Evolutionary conservation across 805 yeast genomes (phyloP), one percentile per base, ranked within the genome.

Genomic region (Teunomyces atbi): DNA sequence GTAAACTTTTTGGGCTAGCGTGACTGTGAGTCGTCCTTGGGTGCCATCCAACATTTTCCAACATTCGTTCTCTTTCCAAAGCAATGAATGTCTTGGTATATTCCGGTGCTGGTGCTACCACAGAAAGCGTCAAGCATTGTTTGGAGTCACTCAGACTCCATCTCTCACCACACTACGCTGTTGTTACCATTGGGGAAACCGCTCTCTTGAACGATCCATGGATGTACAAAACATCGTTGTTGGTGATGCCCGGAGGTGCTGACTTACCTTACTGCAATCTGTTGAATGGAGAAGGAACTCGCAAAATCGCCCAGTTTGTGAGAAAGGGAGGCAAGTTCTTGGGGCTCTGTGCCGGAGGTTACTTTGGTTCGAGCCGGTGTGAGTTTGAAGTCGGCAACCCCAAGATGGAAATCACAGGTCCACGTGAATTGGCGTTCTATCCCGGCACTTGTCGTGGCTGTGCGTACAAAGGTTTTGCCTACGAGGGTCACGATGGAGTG

Each of bases 211-310:
- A 80, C 19, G 97, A 94, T 57, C 97, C 99, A 0, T 94, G 99
- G 99, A 76, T 77, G 51, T 57, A 78, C 6, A 87, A 87, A 57
- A 87, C 97, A 0, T 71, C 95, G 0, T 69, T 88, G 52, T 60
- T 94, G 36, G 96, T 90, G 1, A 64, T 94, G 21, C 99, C 99
- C 0, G 99, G 99, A 3, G 99, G 99, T 6, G 97, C 98, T 0
- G 99, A 94, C 61, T 68, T 89, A 42, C 97, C 97, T 0, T 81
- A 84, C 54, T 88, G 96, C 52, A 71, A 75, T 44, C 79, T 77
- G 3, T 76, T 95, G 51, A 83, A 85, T 57, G 92, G 96, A 1
- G 66, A 65, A 1, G 89, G 90, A 0, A 87, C 84, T 56, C 57
- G 67, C 7, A 69, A 73, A 32, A 87, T 89, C 50, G 63, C 68